Percentiles rank a stretch among this genome's conserved stretches.
phyloP scores from a whole-genome alignment of 768 basidiomycete species.

The Serendipita vermifera region DNA sequence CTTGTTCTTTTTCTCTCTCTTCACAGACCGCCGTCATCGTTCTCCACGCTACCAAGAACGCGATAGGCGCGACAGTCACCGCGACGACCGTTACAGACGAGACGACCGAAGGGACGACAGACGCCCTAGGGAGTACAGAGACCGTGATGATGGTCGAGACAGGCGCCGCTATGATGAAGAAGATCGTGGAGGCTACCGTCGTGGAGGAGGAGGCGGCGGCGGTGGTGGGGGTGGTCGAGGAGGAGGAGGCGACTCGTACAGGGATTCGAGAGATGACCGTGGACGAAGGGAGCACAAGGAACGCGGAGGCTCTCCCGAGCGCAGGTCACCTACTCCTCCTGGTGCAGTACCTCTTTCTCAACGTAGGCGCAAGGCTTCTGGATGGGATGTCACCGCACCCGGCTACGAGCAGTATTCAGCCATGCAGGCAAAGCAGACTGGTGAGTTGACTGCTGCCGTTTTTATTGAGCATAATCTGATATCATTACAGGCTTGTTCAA shows the following conservation, averaged over 20 bases:
- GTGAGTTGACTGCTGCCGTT: conserved; percentile 30
- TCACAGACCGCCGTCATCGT: conserved; percentile 26
- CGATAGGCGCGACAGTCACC: conserved; percentile 14
- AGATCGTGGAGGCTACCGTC: conserved; percentile 29
- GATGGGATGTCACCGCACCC: conserved; percentile 93
- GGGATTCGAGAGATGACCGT: conserved; percentile 24
- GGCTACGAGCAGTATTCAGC: conserved; percentile 93
- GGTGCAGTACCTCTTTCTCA: conserved; percentile 71
- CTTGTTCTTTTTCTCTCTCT: background rate
- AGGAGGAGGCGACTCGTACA: conserved; percentile 20
- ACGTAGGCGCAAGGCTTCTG: conserved; percentile 75
- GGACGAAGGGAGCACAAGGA: conserved; percentile 22
- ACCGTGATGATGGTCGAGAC: conserved; percentile 23
- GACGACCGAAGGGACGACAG: conserved; percentile 39
- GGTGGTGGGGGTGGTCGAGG: conserved; percentile 39
- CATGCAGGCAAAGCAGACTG: conserved; percentile 96
- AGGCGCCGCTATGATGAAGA: conserved; percentile 29
- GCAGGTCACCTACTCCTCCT: conserved; percentile 83
- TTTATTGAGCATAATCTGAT: conserved; percentile 10
- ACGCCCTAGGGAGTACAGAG: conserved; percentile 30
- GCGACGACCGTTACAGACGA: conserved; percentile 43
- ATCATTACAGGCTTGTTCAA: conserved; percentile 71
- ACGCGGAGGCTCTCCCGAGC: conserved; percentile 53
- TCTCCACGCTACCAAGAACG: conserved; percentile 24
- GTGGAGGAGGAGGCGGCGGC: conserved; percentile 24